phyloP scores from a whole-genome alignment of 768 basidiomycete genomes.

The Leccinum arenicola region DNA sequence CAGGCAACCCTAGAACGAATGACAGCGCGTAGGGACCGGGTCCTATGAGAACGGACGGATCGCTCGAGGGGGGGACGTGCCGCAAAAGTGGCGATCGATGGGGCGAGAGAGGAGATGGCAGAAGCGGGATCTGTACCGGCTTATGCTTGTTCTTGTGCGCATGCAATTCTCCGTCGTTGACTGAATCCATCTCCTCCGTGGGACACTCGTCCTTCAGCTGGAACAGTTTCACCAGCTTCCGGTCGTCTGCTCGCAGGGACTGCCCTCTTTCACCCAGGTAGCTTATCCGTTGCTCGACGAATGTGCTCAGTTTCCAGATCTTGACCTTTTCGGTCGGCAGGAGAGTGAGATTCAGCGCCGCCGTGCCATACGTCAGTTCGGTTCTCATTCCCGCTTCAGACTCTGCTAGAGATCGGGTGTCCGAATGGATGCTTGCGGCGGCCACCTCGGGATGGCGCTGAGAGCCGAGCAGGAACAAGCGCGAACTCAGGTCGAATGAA shows the following conservation, averaged over 20 bases:
- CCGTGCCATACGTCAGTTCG: slow-evolving; percentile 42
- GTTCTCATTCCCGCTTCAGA: slow-evolving; percentile 6
- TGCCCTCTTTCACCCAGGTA: slow-evolving; percentile 5
- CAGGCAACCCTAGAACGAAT: slow-evolving; percentile 14
- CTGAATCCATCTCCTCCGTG: slow-evolving; percentile 9
- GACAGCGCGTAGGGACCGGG: slow-evolving; percentile 27
- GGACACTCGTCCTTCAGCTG: slow-evolving; percentile 18
- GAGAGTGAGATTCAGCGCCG: slow-evolving; percentile 76
- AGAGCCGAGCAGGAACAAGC: slow-evolving; percentile 80
- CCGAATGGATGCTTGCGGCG: neutral
- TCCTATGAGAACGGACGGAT: slow-evolving; percentile 24
- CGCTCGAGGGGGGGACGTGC: slow-evolving; percentile 11
- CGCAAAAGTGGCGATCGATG: slow-evolving; percentile 27
- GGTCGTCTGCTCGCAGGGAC: slow-evolving; percentile 5
- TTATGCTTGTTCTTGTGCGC: slow-evolving; percentile 6
- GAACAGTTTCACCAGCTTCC: slow-evolving; percentile 12
- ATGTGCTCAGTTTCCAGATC: slow-evolving; percentile 68
- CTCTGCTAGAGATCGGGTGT: neutral
- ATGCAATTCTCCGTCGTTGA: slow-evolving; percentile 2
- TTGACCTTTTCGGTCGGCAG: slow-evolving; percentile 87
- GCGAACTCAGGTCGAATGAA: slow-evolving; percentile 70
- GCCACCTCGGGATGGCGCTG: slow-evolving; percentile 3
- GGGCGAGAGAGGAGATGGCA: slow-evolving; percentile 30
- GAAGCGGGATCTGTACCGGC: slow-evolving; percentile 16
- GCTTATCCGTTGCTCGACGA: slow-evolving; percentile 57